Evolutionary conservation across 331 rosid species (phyloP).

Genomic region (Rosa hybrid): DNA sequence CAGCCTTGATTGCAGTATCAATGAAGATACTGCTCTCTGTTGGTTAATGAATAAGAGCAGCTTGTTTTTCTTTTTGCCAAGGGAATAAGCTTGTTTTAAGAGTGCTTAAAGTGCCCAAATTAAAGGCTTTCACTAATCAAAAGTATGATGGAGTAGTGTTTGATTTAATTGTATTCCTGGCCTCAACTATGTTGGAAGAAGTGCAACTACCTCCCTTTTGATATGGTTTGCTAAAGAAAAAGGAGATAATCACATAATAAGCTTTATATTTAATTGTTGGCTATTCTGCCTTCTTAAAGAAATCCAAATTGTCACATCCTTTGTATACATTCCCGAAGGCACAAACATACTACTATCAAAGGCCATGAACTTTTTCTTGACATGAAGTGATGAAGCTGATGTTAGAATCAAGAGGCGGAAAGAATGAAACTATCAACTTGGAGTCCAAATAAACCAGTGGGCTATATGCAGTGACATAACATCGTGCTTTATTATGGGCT

Average conservation of each 20-base stretch:
- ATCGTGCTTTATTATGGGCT: neutral
- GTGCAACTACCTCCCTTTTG: too few relatives aligned
- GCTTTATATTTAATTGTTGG: too few relatives aligned
- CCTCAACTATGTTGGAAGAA: too few relatives aligned
- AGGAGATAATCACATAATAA: too few relatives aligned
- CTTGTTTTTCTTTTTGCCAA: neutral
- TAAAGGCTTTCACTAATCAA: neutral
- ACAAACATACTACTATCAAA: neutral
- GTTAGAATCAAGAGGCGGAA: neutral
- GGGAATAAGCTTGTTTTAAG: too few relatives aligned
- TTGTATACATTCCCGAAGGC: neutral
- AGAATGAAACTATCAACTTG: neutral
- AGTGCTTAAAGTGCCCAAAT: neutral
- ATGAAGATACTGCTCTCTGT: neutral
- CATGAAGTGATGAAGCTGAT: neutral
- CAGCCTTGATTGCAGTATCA: neutral
- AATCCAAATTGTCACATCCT: neutral
- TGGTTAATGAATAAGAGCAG: slow-evolving; percentile 2
- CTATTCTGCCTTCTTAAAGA: neutral
- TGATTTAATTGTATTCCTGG: too few relatives aligned
- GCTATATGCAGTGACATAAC: neutral
- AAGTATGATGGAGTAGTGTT: too few relatives aligned
- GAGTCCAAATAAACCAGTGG: neutral
- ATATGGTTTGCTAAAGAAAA: too few relatives aligned
- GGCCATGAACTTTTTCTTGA: neutral